Evolutionary conservation across 441 rosid genomes (phyloP).

Genomic region (Populus hybrid): DNA sequence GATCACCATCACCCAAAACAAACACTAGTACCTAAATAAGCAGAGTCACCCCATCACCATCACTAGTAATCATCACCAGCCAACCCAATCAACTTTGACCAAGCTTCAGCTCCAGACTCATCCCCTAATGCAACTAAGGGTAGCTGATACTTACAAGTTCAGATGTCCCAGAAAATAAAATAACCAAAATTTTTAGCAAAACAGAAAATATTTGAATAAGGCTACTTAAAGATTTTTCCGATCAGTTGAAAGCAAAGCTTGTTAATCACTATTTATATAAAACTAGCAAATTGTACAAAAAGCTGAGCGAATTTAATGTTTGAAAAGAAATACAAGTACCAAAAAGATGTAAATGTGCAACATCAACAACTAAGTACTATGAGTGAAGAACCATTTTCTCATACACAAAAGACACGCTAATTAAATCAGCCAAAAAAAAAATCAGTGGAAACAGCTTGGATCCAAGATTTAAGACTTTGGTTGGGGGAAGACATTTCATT

Average conservation of each 20-base stretch:
- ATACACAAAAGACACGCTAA: neutral
- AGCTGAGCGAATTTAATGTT: neutral
- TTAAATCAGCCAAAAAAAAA: neutral
- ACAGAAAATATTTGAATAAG: neutral
- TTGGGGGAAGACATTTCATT: neutral
- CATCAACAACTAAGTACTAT: conserved; percentile 3
- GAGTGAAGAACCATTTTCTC: neutral
- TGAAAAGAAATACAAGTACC: neutral
- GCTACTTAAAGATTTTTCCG: neutral
- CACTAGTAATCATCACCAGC: conserved; percentile 2
- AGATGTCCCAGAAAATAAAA: neutral
- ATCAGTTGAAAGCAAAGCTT: neutral
- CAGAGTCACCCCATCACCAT: neutral
- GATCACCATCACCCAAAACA: neutral
- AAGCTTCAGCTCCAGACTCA: conserved; percentile 2
- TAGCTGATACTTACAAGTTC: neutral
- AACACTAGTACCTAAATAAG: neutral
- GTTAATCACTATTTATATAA: neutral
- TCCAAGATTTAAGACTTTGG: neutral
- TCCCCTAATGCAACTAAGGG: neutral
- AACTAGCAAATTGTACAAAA: neutral
- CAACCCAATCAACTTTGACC: neutral
- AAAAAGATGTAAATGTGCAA: neutral
- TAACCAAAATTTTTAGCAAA: conserved; percentile 1
- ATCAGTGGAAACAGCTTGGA: neutral